phyloP scores from a whole-genome alignment of 2,329 filamentous ascomycete species.

The Xylariaceae sp. region DNA sequence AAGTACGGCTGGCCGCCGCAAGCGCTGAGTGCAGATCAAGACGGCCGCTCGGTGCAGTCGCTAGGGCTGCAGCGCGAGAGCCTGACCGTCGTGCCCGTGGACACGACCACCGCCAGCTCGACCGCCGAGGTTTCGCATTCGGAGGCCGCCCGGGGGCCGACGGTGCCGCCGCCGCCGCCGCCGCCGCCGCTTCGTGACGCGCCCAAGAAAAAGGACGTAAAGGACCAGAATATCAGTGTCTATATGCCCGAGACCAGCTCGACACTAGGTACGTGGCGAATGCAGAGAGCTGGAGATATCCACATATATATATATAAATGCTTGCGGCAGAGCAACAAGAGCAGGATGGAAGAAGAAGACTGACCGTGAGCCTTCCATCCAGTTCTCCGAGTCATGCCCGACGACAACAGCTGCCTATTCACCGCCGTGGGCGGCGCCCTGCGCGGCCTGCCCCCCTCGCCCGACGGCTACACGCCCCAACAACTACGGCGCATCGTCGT shows the following conservation, averaged over 20 bases:
- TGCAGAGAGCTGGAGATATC: neutral
- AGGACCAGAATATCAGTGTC: constrained; percentile 48
- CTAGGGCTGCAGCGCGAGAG: constrained; percentile 54
- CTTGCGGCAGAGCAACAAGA: no score
- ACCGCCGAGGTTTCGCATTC: constrained; percentile 3
- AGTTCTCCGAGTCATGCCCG: constrained; percentile 92
- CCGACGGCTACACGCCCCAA: constrained; percentile 25
- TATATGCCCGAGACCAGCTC: constrained; percentile 54
- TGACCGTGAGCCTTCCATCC: constrained; percentile 2
- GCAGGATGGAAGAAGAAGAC: neutral
- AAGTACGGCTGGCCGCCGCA: constrained; percentile 86
- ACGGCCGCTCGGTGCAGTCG: constrained; percentile 50
- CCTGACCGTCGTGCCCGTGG: constrained; percentile 51
- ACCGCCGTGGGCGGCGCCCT: constrained; percentile 82
- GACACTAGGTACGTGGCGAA: constrained; percentile 47
- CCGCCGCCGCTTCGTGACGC: neutral
- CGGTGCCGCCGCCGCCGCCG: constrained; percentile 3
- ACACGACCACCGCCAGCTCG: constrained; percentile 26
- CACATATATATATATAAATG: no score
- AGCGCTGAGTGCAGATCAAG: constrained; percentile 62
- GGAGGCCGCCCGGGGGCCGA: constrained; percentile 1
- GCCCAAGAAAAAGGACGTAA: constrained; percentile 35
- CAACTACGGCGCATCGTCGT: constrained; percentile 77
- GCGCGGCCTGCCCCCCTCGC: constrained; percentile 55
- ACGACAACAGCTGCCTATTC: constrained; percentile 95